phyloP scores from a whole-genome alignment of 345 rosid genomes.

The Eucalyptus regnans region DNA sequence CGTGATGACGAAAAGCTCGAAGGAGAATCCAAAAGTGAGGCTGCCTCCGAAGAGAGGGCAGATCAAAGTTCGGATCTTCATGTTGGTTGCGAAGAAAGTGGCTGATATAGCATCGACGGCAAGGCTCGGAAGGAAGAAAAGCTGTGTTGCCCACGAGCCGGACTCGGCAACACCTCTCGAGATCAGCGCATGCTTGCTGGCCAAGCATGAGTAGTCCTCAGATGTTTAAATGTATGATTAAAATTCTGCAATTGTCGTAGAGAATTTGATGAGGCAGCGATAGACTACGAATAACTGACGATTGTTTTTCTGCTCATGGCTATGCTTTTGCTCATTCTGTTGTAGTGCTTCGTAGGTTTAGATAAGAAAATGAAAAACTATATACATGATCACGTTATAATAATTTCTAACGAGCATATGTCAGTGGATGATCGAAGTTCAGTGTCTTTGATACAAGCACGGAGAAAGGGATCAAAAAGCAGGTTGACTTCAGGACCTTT shows the following conservation, averaged over 20 bases:
- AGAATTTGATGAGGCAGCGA: background rate
- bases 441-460: background rate
- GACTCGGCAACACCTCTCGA: background rate
- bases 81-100: background rate
- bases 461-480: background rate
- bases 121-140: background rate
- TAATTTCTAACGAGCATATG: background rate
- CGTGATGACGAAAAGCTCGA: background rate
- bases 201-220: background rate
- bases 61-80: background rate
- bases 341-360: background rate
- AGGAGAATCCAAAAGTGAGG: background rate
- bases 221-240: background rate
- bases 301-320: background rate
- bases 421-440: background rate
- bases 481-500: background rate
- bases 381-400: background rate
- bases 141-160: background rate
- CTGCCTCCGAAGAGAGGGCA: conserved; percentile 17
- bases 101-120: background rate
- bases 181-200: background rate
- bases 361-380: background rate
- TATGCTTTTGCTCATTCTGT: background rate
- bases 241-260: background rate
- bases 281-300: background rate